Evolutionary conservation across 73 alveolate species (phyloP), one percentile per base, ranked within the genome.

Genomic region (Paramecium bursaria): DNA sequence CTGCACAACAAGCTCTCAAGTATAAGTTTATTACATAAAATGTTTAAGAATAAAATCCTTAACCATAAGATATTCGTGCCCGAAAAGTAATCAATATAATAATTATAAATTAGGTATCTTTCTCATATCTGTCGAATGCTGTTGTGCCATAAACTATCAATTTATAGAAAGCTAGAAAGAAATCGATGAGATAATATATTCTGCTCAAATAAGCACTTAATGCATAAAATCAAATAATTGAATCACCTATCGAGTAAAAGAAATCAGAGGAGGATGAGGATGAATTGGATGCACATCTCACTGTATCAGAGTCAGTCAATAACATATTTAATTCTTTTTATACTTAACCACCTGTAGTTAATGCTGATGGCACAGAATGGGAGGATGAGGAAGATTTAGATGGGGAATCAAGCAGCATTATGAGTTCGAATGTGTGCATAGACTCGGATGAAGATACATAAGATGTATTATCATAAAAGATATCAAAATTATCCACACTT

Each of bases 161-260:
- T 19, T 47, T 67, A 30, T 33, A 42, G 0, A 67, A 67, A 67
- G 82, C 82, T 11, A 67, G 44, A 67, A 67, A 57, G 21, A 67
- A 47, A 42, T 67, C 82, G 2, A 67, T 67, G 82, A 67, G 82
- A 67, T 67, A 67, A 21, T 67, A 67, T 67, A 67, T 67, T n/a
- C 19, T 67, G 9, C 33, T 67, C 13, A 67, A 67, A 39, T 35
- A 67, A 42, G 82, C 82, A 3, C 33, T 67, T 1, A 67, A 11
- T 67, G 44, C 82, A 21, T 42, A 67, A 42, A 35, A 67, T 39
- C 44, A 15, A 67, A 35, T 67, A n/a, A 19, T 33, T 22, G 9
- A 67, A 67, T 19, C 33, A 67, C 33, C 44, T 31, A 26, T 23
- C 19, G 55, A 67, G 19, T 25, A 67, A 67, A 39, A 67, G 44